Base-by-base conservation (phyloP, 371 early-diverging fungal genomes). In the Mucor irregularis region DNA sequence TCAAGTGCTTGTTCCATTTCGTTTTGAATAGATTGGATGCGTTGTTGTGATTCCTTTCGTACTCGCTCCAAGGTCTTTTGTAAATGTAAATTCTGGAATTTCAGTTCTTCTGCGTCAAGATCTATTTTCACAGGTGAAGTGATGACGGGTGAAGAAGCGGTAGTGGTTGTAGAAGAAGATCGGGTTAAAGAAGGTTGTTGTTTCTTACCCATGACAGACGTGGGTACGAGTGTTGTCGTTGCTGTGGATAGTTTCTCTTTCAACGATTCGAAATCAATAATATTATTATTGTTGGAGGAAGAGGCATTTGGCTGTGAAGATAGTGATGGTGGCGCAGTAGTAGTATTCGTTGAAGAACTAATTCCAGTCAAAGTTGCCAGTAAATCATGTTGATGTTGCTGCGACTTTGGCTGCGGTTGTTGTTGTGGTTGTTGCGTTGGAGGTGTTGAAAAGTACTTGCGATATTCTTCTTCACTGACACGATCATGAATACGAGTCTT, bases 381-480 rank as follows among this genome's bases (percentile, higher is more conserved):
- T 4, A 44, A 26, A 2, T 49, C 35, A 4, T 34, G 17, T 6
- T 52, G 14, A 31, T 52, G 53, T 4, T 37, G 39, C n/a, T 48
- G n/a, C n/a, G 5, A 21, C 17, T 17, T 39, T 17, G 21, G 39
- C 8, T 13, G 35, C 35, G 4, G 14, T 35, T 35, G 37, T 35
- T 35, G 37, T 35, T 35, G 37, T 14, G 3, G 21, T 31, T 9
- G 37, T 14, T 16, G 25, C n/a, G 19, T 13, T 53, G n/a, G 16
- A 43, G 30, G 7, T 13, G 3, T 10, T 8, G 4, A 11, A 17
- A 2, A 43, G 5, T 38, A 4, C 16, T n/a, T 16, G 5, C 19
- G 49, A 47, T 64, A 58, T 0, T 6, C 7, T 0, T 64, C 56
- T 10, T 33, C 13, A 25, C 26, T 28, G 1, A 65, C 39, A 21